These are phyloP conservation scores for Schoenoplectus tabernaemontani DNA, from an alignment of 202 grass and related monocot species.

Conservation along the genomic window DNA sequence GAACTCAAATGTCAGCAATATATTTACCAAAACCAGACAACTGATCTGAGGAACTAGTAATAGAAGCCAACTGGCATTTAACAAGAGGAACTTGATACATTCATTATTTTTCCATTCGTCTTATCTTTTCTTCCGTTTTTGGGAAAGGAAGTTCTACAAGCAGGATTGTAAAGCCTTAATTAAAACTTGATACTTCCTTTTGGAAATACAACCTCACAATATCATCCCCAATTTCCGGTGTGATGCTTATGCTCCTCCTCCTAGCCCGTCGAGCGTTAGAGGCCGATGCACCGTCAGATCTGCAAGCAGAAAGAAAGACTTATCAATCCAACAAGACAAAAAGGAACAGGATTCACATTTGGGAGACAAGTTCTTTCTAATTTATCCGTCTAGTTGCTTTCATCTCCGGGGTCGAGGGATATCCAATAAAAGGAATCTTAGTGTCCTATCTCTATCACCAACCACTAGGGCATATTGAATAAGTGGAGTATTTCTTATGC, in stretches of 20 bases:
- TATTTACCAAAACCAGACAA: not conserved
- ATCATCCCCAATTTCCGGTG: conserved; percentile 97
- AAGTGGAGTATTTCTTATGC: not conserved
- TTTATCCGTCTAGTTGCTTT: not conserved
- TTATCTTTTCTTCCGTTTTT: not conserved
- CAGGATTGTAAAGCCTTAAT: not conserved
- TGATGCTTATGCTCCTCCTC: conserved; percentile 67
- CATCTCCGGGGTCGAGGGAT: not conserved
- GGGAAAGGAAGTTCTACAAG: not conserved
- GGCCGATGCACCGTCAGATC: conserved; percentile 86
- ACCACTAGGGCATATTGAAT: not conserved
- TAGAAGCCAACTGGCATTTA: not conserved
- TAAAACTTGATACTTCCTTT: not conserved
- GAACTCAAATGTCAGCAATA: not conserved
- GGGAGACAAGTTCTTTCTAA: not conserved
- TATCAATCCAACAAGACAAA: conserved; percentile 15
- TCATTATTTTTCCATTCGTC: not conserved
- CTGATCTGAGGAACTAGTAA: conserved; percentile 12
- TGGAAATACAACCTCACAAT: conserved; percentile 66
- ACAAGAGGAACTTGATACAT: not conserved
- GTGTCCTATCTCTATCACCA: not conserved
- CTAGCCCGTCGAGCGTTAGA: conserved; percentile 37
- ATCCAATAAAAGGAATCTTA: not conserved
- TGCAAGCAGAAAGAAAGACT: conserved; percentile 38
- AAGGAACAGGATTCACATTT: not conserved